These are phyloP conservation scores for Pseudoscleropodium purum DNA, from an alignment of 225 moss, liverwort and hornwort species.

Conservation along the genomic window DNA sequence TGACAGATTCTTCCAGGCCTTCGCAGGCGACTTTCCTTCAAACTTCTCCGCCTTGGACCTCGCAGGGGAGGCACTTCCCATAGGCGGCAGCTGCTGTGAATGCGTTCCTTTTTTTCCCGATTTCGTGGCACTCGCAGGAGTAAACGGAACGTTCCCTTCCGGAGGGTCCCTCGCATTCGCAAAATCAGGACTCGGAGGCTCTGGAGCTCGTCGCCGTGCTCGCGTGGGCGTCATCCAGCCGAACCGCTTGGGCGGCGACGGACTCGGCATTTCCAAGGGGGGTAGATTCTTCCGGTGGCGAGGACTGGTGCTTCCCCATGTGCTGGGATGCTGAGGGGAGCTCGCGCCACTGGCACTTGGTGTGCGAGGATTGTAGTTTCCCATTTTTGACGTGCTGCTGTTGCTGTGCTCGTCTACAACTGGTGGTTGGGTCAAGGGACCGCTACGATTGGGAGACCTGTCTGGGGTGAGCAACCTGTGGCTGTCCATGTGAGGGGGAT, in stretches of 20 bases:
- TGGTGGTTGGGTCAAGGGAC: slow-evolving; percentile 6
- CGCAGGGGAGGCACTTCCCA: slow-evolving; percentile 5
- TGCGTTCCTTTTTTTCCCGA: not conserved
- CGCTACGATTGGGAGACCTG: slow-evolving; percentile 19
- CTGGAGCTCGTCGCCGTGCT: slow-evolving; percentile 1
- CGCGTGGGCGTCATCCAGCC: slow-evolving; percentile 26
- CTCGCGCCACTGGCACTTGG: slow-evolving; percentile 10
- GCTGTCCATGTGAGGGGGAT: slow-evolving; percentile 8
- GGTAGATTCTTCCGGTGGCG: not conserved
- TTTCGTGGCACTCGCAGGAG: slow-evolving; percentile 8
- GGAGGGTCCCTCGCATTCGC: not conserved
- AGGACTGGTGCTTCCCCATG: slow-evolving; percentile 7
- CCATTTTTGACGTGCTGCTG: not conserved
- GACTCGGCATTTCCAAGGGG: slow-evolving; percentile 24
- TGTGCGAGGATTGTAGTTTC: slow-evolving; percentile 8
- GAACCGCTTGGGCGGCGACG: slow-evolving; percentile 18
- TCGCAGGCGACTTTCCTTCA: slow-evolving; percentile 19
- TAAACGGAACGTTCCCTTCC: slow-evolving; percentile 4
- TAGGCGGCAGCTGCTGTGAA: not conserved
- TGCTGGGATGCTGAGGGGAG: slow-evolving; percentile 24
- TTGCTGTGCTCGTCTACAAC: not conserved
- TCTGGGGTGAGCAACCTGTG: slow-evolving; percentile 26
- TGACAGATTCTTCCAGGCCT: slow-evolving; percentile 25
- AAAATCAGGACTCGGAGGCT: slow-evolving; percentile 13
- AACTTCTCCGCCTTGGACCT: slow-evolving; percentile 4